These are phyloP conservation scores for Daucus carota DNA, from an alignment of 129 eudicot genomes.

Conservation along the genomic window DNA sequence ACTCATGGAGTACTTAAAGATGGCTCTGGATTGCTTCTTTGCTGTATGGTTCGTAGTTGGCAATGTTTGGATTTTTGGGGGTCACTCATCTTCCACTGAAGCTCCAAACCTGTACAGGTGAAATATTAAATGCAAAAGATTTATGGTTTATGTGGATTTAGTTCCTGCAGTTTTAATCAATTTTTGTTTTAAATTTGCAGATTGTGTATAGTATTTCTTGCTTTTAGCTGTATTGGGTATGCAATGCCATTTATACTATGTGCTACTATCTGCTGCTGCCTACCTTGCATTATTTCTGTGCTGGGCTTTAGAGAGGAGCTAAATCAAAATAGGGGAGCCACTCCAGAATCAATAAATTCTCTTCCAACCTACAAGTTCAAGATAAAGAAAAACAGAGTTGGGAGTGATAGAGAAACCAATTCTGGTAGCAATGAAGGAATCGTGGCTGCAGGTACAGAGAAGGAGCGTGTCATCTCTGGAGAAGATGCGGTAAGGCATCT, in stretches of 20 bases:
- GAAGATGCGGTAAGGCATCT: slow-evolving; percentile 82
- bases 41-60: slow-evolving; percentile 99
- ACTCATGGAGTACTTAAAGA: slow-evolving; percentile 72
- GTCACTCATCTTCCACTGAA: slow-evolving; percentile 70
- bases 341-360: slow-evolving; percentile 78
- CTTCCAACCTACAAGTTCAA: slow-evolving; percentile 81
- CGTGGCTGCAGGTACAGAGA: slow-evolving; percentile 93
- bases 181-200: slow-evolving; percentile 32
- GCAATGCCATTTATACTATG: slow-evolving; percentile 97
- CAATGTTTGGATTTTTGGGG: slow-evolving; percentile 96
- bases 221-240: slow-evolving; percentile 89
- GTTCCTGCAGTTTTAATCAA: slow-evolving; percentile 5
- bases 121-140: neutral
- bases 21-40: slow-evolving; percentile 96
- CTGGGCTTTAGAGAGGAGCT: slow-evolving; percentile 90
- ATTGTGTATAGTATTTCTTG: slow-evolving; percentile 93
- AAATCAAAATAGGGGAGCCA: slow-evolving; percentile 83
- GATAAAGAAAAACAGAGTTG: slow-evolving; percentile 50
- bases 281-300: slow-evolving; percentile 87
- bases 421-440: slow-evolving; percentile 55
- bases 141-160: neutral
- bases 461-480: slow-evolving; percentile 84
- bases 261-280: slow-evolving; percentile 98
- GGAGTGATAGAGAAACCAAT: slow-evolving; percentile 41
- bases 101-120: slow-evolving; percentile 97